phyloP scores from a whole-genome alignment of 2,329 filamentous ascomycete genomes.

The Orbilia blumenaviensis region DNA sequence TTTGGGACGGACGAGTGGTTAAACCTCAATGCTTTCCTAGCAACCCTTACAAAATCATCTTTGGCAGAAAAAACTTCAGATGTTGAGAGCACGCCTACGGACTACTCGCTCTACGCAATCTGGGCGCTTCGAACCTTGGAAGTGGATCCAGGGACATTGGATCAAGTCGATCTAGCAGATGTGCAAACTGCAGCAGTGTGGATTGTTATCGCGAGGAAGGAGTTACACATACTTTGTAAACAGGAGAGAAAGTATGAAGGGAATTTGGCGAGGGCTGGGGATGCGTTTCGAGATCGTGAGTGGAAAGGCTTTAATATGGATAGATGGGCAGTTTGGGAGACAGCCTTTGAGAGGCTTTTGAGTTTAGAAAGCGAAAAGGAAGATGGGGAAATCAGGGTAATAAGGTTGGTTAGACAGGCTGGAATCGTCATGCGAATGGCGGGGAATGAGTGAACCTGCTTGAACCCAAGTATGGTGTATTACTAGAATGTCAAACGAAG shows the following conservation, averaged over 20 bases:
- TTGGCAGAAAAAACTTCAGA: background rate
- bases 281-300: background rate
- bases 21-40: conserved; percentile 27
- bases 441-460: no score
- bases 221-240: background rate
- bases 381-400: background rate
- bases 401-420: background rate
- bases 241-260: background rate
- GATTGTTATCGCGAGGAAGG: background rate
- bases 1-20: conserved; percentile 17
- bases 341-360: background rate
- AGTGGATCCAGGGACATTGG: background rate
- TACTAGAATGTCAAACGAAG: no score
- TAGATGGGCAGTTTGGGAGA: conserved; percentile 6
- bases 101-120: conserved; percentile 21
- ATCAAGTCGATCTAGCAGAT: background rate
- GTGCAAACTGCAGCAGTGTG: conserved; percentile 13
- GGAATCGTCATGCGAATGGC: background rate
- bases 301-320: conserved; percentile 27
- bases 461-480: no score
- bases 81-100: background rate
- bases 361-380: background rate
- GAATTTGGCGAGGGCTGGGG: background rate
- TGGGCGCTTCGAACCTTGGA: conserved; percentile 24
- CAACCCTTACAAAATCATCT: background rate